Evolutionary conservation across 257 asterid genomes (phyloP).

Genomic region (Nicotiana knightiana): DNA sequence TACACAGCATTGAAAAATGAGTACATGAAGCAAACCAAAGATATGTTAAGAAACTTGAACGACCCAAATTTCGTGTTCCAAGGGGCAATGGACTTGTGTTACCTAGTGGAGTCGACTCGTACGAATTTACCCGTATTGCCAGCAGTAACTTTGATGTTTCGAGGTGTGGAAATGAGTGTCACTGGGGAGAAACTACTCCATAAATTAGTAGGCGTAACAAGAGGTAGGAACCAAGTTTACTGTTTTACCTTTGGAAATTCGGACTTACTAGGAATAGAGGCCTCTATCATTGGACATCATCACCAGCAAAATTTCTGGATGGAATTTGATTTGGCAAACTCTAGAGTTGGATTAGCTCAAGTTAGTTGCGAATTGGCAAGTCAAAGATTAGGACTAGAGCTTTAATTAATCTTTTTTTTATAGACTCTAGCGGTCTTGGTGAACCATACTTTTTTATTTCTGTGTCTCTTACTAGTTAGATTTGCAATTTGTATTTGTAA

Average conservation of each 20-base stretch:
- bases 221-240: constrained; percentile 40
- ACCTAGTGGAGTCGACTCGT: constrained; percentile 23
- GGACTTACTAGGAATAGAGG: constrained; percentile 70
- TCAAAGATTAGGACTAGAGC: constrained; percentile 40
- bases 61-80: constrained; percentile 64
- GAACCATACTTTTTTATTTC: background rate
- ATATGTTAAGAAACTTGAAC: constrained; percentile 27
- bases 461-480: background rate
- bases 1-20: constrained; percentile 50
- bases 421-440: no score
- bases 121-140: constrained; percentile 40
- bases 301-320: constrained; percentile 79
- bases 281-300: constrained; percentile 74
- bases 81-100: constrained; percentile 85
- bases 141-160: constrained; percentile 51
- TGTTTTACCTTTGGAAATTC: constrained; percentile 82
- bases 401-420: background rate
- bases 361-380: constrained; percentile 62
- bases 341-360: constrained; percentile 67
- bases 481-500: background rate
- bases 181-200: constrained; percentile 59
- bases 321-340: constrained; percentile 59
- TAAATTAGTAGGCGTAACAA: constrained; percentile 43
- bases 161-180: constrained; percentile 74
- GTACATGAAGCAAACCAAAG: constrained; percentile 46